phyloP scores from a whole-genome alignment of 352 stramenopile species.

The Pythium rishiriense region DNA sequence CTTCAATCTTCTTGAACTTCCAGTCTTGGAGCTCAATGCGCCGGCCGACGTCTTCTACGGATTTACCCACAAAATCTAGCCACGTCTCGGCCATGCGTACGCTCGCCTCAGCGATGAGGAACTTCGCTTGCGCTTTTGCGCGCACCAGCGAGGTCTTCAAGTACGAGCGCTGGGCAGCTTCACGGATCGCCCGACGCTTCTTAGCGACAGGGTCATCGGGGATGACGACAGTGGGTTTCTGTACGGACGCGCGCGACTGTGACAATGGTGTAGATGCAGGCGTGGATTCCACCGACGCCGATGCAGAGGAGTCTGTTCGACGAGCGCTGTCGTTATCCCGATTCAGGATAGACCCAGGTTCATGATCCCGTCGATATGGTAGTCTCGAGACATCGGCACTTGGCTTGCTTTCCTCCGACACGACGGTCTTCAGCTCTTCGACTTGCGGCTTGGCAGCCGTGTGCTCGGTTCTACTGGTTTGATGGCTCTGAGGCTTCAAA shows the following conservation, averaged over 20 bases:
- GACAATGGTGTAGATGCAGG: conserved; percentile 14
- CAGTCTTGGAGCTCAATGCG: conserved; percentile 80
- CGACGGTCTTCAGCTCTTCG: neutral
- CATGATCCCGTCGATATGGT: neutral
- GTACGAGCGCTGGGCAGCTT: conserved; percentile 41
- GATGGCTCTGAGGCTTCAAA: neutral
- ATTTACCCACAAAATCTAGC: conserved; percentile 58
- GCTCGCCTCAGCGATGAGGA: conserved; percentile 48
- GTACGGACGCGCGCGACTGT: neutral
- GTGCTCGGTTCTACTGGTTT: neutral
- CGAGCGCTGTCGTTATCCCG: neutral
- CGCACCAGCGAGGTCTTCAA: conserved; percentile 60
- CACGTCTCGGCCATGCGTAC: conserved; percentile 68
- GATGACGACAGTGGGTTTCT: neutral
- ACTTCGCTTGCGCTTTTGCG: conserved; percentile 63
- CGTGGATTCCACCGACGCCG: conserved; percentile 15
- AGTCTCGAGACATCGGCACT: neutral
- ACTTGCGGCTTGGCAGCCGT: neutral
- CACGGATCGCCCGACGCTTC: conserved; percentile 14
- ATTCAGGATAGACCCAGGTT: too few relatives aligned
- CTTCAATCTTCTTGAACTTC: conserved; percentile 67
- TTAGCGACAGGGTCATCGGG: conserved; percentile 9
- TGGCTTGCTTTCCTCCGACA: neutral
- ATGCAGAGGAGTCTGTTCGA: neutral
- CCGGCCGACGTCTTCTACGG: conserved; percentile 69